Base-by-base conservation (phyloP, 345 rosid genomes). In the Corymbia maculata region DNA sequence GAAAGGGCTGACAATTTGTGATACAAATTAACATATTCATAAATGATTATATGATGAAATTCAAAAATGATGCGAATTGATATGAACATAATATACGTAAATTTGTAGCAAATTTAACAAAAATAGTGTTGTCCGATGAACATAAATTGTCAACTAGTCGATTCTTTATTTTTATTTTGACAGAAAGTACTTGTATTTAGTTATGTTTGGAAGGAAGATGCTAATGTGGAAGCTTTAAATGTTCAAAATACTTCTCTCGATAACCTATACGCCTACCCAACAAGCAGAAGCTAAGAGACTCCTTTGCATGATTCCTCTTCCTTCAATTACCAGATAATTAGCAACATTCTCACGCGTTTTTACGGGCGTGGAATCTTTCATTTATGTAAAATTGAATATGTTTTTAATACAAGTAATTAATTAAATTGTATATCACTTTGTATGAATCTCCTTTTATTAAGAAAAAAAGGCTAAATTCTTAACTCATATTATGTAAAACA, bases 21-120 rank as follows among this genome's bases (percentile, higher is more conserved):
- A 6, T 9, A 17, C 3, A 0, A 36, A 70, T 16, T 16, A 32
- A 2, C 24, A 68, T 0, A 4, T 0, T 32, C 0, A 0, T 4
- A 68, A 68, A 68, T 21, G 11, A 22, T 55, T 24, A 11, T 24
- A 3, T 11, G 30, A 26, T 1, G 42, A 59, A 26, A 21, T 55
- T 17, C 26, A 5, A 36, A 55, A 55, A 22, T 68, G 2, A 16
- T 2, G 16, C 4, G 0, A 68, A 32, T 32, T 32, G 13, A 16
- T 16, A 70, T 36, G 1, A 70, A 70, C 1, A 0, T 32, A 16
- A 17, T 16, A 32, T 32, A 70, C 4, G 1, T 68, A 32, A 15
- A 32, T 68, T 32, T 15, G 16, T 4, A 68, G 45, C 1, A 32
- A 70, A 32, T 32, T 70, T 70, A 68, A 68, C 13, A 32, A 36